Percentiles rank a stretch among this genome's conserved stretches.
Evolutionary conservation across 352 stramenopile genomes (phyloP).

Genomic region (Globisporangium nodosum): DNA sequence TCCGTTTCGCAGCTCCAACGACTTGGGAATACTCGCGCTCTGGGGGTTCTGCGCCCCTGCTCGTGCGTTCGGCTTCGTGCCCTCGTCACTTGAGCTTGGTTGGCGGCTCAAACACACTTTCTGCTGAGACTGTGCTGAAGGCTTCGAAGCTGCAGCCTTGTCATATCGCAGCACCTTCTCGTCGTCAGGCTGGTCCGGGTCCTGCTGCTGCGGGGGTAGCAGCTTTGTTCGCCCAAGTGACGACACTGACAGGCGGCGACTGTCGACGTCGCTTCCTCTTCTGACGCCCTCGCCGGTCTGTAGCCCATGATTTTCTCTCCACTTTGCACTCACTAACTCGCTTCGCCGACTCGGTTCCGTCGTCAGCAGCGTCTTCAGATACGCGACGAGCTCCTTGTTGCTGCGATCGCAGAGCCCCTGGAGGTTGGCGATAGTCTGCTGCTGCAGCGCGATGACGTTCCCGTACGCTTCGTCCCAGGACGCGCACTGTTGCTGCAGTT

Average conservation of each 20-base stretch:
- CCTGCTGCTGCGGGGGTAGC: conserved; percentile 50
- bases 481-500: conserved; percentile 26
- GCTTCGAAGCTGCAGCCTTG: not conserved
- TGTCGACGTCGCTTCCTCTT: not conserved
- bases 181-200: conserved; percentile 27
- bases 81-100: not conserved
- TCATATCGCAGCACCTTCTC: not conserved
- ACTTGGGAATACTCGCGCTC: not conserved
- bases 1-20: conserved; percentile 25
- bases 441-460: conserved; percentile 68
- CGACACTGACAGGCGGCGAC: not conserved
- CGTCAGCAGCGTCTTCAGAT: conserved; percentile 48
- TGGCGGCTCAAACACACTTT: too few species aligned
- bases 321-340: conserved; percentile 13
- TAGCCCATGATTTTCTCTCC: not conserved
- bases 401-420: conserved; percentile 48
- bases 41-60: not conserved
- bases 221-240: not conserved
- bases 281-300: not conserved
- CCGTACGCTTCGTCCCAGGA: conserved; percentile 74
- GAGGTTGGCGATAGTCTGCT: conserved; percentile 65
- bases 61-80: not conserved
- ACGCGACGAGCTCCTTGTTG: conserved; percentile 32
- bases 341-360: conserved; percentile 31
- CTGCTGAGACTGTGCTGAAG: not conserved